These are phyloP conservation scores for Flaveria brownii DNA, from an alignment of 129 eudicot genomes.

Conservation along the genomic window DNA sequence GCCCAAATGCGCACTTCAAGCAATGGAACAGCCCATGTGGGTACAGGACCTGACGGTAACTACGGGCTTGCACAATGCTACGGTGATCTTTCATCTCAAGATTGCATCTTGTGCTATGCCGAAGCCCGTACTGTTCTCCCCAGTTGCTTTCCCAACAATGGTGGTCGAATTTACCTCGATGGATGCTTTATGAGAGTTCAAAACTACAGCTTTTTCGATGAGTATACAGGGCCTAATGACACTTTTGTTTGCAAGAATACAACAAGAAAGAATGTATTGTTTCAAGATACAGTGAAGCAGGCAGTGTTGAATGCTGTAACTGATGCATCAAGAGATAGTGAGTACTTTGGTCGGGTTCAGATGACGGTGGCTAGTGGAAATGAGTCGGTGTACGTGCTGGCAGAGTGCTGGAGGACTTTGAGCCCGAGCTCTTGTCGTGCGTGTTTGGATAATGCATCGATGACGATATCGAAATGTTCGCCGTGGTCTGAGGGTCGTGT, in stretches of 20 bases:
- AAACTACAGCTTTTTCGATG: conserved; percentile 51
- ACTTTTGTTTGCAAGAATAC: conserved; percentile 49
- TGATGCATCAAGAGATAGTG: conserved; percentile 36
- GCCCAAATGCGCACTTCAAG: conserved; percentile 44
- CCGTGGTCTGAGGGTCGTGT: conserved; percentile 77
- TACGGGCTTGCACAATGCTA: conserved; percentile 72
- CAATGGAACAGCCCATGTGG: conserved; percentile 46
- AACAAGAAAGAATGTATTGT: conserved; percentile 38
- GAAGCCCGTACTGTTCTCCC: conserved; percentile 64
- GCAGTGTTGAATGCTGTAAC: conserved; percentile 51
- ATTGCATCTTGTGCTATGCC: conserved; percentile 66
- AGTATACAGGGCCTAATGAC: conserved; percentile 47
- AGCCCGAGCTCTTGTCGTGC: conserved; percentile 47
- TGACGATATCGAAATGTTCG: conserved; percentile 46
- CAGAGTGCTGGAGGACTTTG: conserved; percentile 75
- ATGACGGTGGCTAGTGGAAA: conserved; percentile 38
- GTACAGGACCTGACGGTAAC: conserved; percentile 44
- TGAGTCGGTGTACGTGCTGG: conserved; percentile 56
- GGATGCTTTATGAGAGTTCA: conserved; percentile 72
- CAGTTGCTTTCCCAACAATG: conserved; percentile 55
- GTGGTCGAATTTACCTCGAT: conserved; percentile 58
- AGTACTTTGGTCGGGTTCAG: conserved; percentile 42
- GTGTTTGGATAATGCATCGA: conserved; percentile 64
- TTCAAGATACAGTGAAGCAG: conserved; percentile 38
- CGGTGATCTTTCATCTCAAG: conserved; percentile 62